Evolutionary conservation across 2,329 filamentous ascomycete species (phyloP), one percentile per base, ranked within the genome.

Genomic region (Plectosphaerella cucumerina): DNA sequence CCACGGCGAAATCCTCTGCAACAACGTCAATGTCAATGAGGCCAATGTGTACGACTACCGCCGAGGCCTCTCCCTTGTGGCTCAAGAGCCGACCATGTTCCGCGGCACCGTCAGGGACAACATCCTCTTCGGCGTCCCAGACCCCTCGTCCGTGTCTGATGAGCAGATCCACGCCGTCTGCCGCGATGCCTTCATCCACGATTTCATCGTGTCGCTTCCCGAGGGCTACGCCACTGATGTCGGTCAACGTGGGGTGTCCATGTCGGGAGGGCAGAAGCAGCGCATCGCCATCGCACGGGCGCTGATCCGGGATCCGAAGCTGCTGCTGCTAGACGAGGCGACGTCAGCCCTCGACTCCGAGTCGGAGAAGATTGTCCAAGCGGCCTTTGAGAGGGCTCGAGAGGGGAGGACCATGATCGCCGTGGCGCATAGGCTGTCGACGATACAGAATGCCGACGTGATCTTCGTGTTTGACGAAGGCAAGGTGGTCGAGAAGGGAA

Each of bases 261-360:
- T 82, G 9, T 77, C 73, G 1, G 79, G 80, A 1, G 80, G 80
- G 0, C 80, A 84, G 57, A 72, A 75, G 22, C 80, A 84, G 58
- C 73, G 80, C 0, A 65, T 83, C 3, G 78, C 76, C 0, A 77
- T 83, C 35, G 80, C 80, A 0, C 68, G 79, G 4, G 79, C 78
- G 0, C 66, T 84, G 14, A 68, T 82, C 3, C 70, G 78, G 3
- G 71, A 74, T 5, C 80, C 80, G 0, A 59, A 60, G 6, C 57
- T 84, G 2, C 62, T 84, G 1, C 63, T 84, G 0, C 68, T 84
- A 0, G 81, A 85, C 47, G 80, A 84, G 60, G 80, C 81, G 3
- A 84, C 80, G 0, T 75, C 71, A 2, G 76, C 73, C 31, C 66
- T 84, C 0, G 80, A 84, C 51, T 77, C 77, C 1, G 70, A 80